A percentile compares a stretch with the other conserved stretches of the same genome.
These are phyloP conservation scores for Tricholoma sp. DNA, from an alignment of 768 basidiomycete genomes.

Conservation along the genomic window DNA sequence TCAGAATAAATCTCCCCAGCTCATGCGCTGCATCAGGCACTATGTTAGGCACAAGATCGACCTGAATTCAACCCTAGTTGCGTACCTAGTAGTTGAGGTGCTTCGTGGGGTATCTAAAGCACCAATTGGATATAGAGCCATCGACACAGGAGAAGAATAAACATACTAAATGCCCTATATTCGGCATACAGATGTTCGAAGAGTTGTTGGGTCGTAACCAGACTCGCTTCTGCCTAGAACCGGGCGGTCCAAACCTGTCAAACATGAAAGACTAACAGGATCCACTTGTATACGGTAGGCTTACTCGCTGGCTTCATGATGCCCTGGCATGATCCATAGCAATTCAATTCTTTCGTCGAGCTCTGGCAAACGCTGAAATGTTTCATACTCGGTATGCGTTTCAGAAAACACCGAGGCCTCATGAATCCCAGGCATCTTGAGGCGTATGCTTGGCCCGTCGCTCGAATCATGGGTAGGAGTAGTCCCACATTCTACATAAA, in stretches of 20 bases:
- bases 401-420: conserved; percentile 64
- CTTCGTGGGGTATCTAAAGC: conserved; percentile 38
- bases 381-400: conserved; percentile 33
- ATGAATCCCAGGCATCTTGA: conserved; percentile 64
- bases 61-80: not conserved
- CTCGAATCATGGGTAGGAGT: conserved; percentile 26
- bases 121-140: not conserved
- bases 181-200: conserved; percentile 32
- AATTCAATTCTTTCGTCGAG: conserved; percentile 49
- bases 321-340: conserved; percentile 52
- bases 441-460: conserved; percentile 34
- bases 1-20: conserved; percentile 7
- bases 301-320: conserved; percentile 28
- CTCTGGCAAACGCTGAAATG: conserved; percentile 33
- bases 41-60: no score
- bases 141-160: not conserved
- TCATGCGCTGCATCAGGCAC: conserved; percentile 6
- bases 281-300: conserved; percentile 10
- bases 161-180: conserved; percentile 42
- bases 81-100: conserved; percentile 28
- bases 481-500: conserved; percentile 60
- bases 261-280: not conserved
- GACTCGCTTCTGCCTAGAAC: conserved; percentile 30
- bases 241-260: conserved; percentile 27
- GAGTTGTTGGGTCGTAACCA: conserved; percentile 40